Conservation (phyloP, 768 basidiomycete genomes). For the Lyophyllum semitale region DNA sequence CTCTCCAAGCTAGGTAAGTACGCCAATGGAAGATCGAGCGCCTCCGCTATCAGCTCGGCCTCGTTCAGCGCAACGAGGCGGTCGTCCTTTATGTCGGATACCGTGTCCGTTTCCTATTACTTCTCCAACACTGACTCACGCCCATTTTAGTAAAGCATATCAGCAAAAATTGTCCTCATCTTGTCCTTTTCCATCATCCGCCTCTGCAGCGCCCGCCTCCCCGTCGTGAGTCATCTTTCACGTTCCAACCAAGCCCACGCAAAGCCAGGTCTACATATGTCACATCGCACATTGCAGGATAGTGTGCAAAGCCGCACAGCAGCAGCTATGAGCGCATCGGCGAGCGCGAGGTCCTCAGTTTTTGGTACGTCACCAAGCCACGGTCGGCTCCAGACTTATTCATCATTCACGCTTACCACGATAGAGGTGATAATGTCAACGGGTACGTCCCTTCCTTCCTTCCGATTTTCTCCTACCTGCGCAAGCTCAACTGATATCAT, state of each 20-base stretch:
- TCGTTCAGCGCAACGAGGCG: slow-evolving; percentile 83
- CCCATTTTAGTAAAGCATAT: slow-evolving; percentile 71
- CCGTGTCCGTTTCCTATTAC: slow-evolving; percentile 56
- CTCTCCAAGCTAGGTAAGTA: slow-evolving; percentile 63
- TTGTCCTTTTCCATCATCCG: slow-evolving; percentile 94
- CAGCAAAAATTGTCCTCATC: slow-evolving; percentile 86
- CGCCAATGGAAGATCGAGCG: slow-evolving; percentile 79
- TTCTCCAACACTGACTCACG: not conserved
- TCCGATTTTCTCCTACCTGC: not conserved
- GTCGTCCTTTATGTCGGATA: slow-evolving; percentile 97
- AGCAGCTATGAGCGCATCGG: slow-evolving; percentile 79
- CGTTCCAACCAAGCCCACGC: not conserved
- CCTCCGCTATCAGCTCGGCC: slow-evolving; percentile 74
- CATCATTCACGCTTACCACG: not conserved
- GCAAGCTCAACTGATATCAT: not conserved
- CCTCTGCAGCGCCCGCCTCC: slow-evolving; percentile 89
- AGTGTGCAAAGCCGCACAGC: slow-evolving; percentile 94
- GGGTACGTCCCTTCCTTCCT: slow-evolving; percentile 50
- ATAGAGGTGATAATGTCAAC: slow-evolving; percentile 95
- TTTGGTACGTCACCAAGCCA: slow-evolving; percentile 81
- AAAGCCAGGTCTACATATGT: slow-evolving; percentile 84
- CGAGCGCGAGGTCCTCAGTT: slow-evolving; percentile 78
- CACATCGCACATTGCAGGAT: slow-evolving; percentile 97
- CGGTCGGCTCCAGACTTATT: not conserved
- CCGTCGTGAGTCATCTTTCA: slow-evolving; percentile 67